phyloP scores from a whole-genome alignment of 1,284 basidiomycete genomes.

The Apiotrichum porosum region DNA sequence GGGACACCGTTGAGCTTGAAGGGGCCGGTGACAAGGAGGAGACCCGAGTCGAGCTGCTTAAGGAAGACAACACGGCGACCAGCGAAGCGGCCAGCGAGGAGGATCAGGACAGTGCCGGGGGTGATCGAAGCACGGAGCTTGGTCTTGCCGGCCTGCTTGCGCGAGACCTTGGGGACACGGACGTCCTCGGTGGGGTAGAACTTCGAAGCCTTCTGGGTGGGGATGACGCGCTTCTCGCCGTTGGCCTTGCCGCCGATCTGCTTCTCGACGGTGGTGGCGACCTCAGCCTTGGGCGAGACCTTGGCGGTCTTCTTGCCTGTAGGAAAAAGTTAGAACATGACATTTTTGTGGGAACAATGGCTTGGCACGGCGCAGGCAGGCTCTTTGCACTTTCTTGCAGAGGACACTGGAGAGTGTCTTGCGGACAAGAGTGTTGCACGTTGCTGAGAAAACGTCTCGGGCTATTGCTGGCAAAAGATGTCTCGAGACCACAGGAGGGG shows the following conservation, averaged over 20 bases:
- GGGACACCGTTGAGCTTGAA: slow-evolving; percentile 99
- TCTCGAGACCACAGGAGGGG: no score
- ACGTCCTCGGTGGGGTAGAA: slow-evolving; percentile 98
- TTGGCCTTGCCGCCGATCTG: slow-evolving; percentile 85
- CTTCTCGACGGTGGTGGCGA: slow-evolving; percentile 64
- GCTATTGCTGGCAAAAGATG: no score
- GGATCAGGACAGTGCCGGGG: slow-evolving; percentile 91
- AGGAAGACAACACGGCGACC: slow-evolving; percentile 98
- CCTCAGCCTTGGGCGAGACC: slow-evolving; percentile 57
- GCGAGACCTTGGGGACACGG: slow-evolving; percentile 79
- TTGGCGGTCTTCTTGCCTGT: slow-evolving; percentile 69
- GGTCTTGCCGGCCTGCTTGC: slow-evolving; percentile 70
- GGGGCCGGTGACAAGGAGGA: slow-evolving; percentile 94
- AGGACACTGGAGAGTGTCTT: neutral
- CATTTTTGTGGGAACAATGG: no score
- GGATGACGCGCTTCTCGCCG: slow-evolving; percentile 80
- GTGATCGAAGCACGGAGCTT: slow-evolving; percentile 82
- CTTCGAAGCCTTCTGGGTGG: slow-evolving; percentile 74
- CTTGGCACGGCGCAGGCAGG: no score
- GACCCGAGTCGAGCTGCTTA: slow-evolving; percentile 90
- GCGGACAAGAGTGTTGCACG: no score
- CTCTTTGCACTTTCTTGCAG: no score
- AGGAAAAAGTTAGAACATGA: slow-evolving; percentile 1
- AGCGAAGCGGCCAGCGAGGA: slow-evolving; percentile 95
- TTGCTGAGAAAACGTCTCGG: no score